Percentiles rank a stretch among this genome's conserved stretches.
Conservation (phyloP, 345 rosid genomes). For the Murraya paniculata region DNA sequence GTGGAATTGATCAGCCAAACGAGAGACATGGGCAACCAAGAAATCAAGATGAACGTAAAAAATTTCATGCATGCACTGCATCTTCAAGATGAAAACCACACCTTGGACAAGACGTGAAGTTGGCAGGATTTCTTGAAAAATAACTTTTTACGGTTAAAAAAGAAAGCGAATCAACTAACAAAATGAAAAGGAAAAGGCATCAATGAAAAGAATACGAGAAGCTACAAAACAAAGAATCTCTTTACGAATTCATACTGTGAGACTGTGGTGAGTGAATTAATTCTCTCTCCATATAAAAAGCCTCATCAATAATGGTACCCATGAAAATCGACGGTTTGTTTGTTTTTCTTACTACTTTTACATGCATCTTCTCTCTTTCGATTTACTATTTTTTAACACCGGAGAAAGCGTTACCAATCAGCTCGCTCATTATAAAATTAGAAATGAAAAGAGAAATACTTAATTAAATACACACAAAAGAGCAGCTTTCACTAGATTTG, state of each 20-base stretch:
- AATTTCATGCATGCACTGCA: too few relatives aligned
- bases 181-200: background rate
- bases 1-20: too few relatives aligned
- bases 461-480: background rate
- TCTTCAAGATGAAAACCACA: too few relatives aligned
- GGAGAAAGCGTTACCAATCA: slow-evolving; percentile 2
- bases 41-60: too few relatives aligned
- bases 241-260: background rate
- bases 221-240: slow-evolving; percentile 11
- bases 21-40: too few relatives aligned
- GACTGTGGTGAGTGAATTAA: background rate
- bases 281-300: too few relatives aligned
- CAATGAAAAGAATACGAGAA: background rate
- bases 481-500: slow-evolving; percentile 33
- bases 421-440: slow-evolving; percentile 7
- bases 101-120: too few relatives aligned
- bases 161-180: background rate
- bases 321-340: slow-evolving; percentile 25
- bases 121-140: too few relatives aligned
- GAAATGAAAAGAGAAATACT: background rate
- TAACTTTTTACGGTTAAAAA: background rate
- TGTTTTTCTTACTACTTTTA: slow-evolving; percentile 30
- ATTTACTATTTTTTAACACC: slow-evolving; percentile 8
- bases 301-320: too few relatives aligned
- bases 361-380: slow-evolving; percentile 9